Evolutionary conservation across 2,329 filamentous ascomycete genomes (phyloP).

Genomic region (Aspergillus latus): DNA sequence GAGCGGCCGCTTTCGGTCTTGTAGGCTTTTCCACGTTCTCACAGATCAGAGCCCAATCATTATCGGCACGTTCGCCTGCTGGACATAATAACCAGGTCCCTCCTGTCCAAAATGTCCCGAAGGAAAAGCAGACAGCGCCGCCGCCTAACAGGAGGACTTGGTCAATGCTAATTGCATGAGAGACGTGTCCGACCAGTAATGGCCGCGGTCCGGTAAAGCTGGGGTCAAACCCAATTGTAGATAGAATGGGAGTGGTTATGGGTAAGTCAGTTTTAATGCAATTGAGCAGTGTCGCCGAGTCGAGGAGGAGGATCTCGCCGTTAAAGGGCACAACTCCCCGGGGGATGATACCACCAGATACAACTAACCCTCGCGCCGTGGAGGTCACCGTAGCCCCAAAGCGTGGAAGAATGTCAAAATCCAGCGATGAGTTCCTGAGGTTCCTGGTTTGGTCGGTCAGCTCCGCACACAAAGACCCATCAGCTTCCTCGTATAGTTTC

Average conservation of each 20-base stretch:
- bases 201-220: slow-evolving; percentile 53
- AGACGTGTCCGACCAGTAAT: slow-evolving; percentile 69
- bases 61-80: slow-evolving; percentile 23
- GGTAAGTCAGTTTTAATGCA: slow-evolving; percentile 22
- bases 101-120: slow-evolving; percentile 81
- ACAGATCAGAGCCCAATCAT: slow-evolving; percentile 36
- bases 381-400: slow-evolving; percentile 55
- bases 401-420: slow-evolving; percentile 38
- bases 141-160: slow-evolving; percentile 69
- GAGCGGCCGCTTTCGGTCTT: slow-evolving; percentile 3
- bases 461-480: slow-evolving; percentile 29
- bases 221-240: slow-evolving; percentile 27
- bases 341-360: slow-evolving; percentile 54
- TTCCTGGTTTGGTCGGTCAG: slow-evolving; percentile 28
- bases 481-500: slow-evolving; percentile 50
- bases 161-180: slow-evolving; percentile 48
- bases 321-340: slow-evolving; percentile 39
- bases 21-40: slow-evolving; percentile 15
- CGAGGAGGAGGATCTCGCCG: slow-evolving; percentile 56
- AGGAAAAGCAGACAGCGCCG: slow-evolving; percentile 85
- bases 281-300: slow-evolving; percentile 22
- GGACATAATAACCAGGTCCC: slow-evolving; percentile 54
- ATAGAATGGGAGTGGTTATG: slow-evolving; percentile 25
- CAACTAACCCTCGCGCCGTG: slow-evolving; percentile 47
- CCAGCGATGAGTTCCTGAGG: slow-evolving; percentile 26